Percentiles rank a stretch among this genome's conserved stretches.
phyloP scores from a whole-genome alignment of 2,329 filamentous ascomycete species.

The Penicillium psychrosexuale region DNA sequence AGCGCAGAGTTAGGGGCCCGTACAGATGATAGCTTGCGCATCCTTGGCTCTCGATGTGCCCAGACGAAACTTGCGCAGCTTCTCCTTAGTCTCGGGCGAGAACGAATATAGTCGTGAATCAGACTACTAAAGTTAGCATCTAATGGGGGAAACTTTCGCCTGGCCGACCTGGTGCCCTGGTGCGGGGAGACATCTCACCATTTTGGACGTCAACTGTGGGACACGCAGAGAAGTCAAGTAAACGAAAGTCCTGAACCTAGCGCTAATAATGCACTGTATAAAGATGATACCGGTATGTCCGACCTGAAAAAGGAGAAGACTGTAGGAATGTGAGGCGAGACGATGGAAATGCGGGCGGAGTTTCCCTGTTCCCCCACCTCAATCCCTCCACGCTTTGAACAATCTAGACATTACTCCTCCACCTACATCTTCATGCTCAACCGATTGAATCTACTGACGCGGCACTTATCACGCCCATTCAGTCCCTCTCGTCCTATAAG shows the following conservation, averaged over 20 bases:
- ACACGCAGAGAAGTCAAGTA: neutral
- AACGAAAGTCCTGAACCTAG: neutral
- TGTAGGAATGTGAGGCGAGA: conserved; percentile 9
- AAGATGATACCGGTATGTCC: neutral
- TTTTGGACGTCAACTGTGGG: neutral
- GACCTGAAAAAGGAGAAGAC: neutral
- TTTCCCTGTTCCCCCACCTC: conserved; percentile 12
- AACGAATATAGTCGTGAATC: conserved; percentile 91
- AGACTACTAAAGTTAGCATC: conserved; percentile 51
- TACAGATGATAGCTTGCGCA: conserved; percentile 93
- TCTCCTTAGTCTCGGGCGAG: conserved; percentile 82
- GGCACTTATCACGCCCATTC: conserved; percentile 67
- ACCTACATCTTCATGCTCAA: conserved; percentile 62
- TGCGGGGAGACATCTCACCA: neutral
- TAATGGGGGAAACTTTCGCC: neutral
- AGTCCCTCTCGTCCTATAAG: conserved; percentile 50
- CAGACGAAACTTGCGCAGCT: conserved; percentile 91
- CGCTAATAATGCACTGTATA: neutral
- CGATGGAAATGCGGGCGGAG: conserved; percentile 22
- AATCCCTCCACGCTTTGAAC: conserved; percentile 13
- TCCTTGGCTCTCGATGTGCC: conserved; percentile 81
- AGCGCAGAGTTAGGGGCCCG: conserved; percentile 36
- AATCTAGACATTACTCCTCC: neutral
- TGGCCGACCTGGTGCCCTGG: neutral
- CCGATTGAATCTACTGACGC: conserved; percentile 68